Base-by-base conservation (phyloP, 1,284 basidiomycete genomes). In the Heterobasidion occidentale region DNA sequence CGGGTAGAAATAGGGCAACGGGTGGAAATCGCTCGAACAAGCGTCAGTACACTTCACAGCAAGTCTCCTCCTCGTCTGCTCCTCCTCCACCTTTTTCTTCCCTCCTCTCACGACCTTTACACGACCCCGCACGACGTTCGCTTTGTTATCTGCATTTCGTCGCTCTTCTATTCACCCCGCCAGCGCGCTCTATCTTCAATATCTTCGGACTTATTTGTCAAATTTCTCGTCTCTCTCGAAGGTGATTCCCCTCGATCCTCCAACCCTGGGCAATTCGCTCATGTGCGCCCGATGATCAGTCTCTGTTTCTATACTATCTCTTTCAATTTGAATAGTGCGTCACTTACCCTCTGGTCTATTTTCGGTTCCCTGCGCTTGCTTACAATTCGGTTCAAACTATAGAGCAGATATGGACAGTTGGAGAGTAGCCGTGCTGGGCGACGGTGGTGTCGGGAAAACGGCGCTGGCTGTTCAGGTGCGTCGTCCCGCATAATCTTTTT, bases 371-470 rank as follows among this genome's bases (percentile, higher is more conserved):
- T 61, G 62, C 59, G 59, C 60, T 60, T 56, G 59, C 64, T 62
- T 64, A 65, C 63, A 61, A 59, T 60, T 54, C 54, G 56, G 57
- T 59, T 56, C 61, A 53, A 63, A 51, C 55, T 62, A 59, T 34
- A 54, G 59, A 55, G 14, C 62, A 80, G 75, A 77, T 70, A 92
- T 92, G 89, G 89, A 92, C 77, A 86, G 83, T 70, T 94, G 90
- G 88, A 85, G 90, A 77, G 85, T 98, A 66, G 94, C 94, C 62
- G 93, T 98, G 63, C 81, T 98, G 56, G 94, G 94, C 63, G 95
- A 98, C 74, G 95, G 95, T 74, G 95, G 95, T 75, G 95, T 98
- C 38, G 95, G 95, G 62, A 98, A 98, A 80, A 98, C 95, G 57
- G 95, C 95, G 20, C 74, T 98, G 67, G 95, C 94, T 62, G 94